These are phyloP conservation scores for Protostelium mycophagum DNA, from an alignment of 78 protist species.

Conservation along the genomic window DNA sequence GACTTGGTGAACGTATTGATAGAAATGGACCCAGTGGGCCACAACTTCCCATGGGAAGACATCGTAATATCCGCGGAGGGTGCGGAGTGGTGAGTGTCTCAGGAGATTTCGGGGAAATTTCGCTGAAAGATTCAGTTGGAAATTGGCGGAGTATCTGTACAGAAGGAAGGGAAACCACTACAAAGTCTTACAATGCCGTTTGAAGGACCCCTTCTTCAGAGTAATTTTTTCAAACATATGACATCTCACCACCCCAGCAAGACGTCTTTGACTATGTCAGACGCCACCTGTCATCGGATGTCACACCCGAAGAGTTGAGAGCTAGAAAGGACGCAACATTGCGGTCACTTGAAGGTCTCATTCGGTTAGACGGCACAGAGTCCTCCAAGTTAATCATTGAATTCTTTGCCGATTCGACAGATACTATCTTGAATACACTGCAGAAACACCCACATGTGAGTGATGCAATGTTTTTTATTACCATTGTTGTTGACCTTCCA, in stretches of 20 bases:
- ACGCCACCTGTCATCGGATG: not conserved
- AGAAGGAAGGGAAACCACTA: not conserved
- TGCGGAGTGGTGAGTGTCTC: not conserved
- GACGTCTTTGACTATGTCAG: not conserved
- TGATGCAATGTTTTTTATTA: too few relatives aligned
- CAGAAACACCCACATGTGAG: not conserved
- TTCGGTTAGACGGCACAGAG: not conserved
- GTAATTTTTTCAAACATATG: not conserved
- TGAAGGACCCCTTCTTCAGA: not conserved
- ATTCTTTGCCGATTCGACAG: not conserved
- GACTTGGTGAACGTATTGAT: not conserved
- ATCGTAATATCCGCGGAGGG: not conserved
- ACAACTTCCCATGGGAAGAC: not conserved
- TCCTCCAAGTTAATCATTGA: not conserved
- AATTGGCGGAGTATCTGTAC: not conserved
- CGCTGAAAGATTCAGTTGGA: not conserved
- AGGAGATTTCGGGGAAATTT: not conserved
- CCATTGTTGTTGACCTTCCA: not conserved
- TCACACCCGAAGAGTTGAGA: not conserved
- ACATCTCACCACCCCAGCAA: not conserved
- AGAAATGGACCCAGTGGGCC: not conserved
- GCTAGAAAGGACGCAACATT: not conserved
- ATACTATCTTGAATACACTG: not conserved
- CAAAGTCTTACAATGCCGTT: not conserved
- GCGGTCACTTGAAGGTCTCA: not conserved